These are phyloP conservation scores for Gastrolobium villosum DNA, from an alignment of 306 rosid species.

Conservation along the genomic window DNA sequence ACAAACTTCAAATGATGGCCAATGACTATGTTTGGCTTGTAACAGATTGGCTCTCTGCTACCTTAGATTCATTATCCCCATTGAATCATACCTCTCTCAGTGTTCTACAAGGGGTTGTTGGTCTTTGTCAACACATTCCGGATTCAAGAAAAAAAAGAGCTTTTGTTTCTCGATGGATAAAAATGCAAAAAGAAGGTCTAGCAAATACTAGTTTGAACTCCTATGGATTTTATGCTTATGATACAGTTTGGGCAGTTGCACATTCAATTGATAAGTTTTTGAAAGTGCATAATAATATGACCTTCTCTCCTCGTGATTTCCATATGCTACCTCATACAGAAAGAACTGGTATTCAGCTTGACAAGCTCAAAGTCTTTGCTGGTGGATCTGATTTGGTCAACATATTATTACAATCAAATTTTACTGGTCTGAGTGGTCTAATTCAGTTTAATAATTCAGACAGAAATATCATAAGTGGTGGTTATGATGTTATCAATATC, in stretches of 20 bases:
- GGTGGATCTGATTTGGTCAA: constrained; percentile 71
- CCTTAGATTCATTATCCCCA: constrained; percentile 70
- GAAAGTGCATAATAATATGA: constrained; percentile 57
- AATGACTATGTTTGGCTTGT: constrained; percentile 84
- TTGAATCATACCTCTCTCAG: constrained; percentile 54
- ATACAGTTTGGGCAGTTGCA: constrained; percentile 86
- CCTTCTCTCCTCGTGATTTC: constrained; percentile 60
- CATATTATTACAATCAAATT: constrained; percentile 64
- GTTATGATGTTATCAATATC: constrained; percentile 85
- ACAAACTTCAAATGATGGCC: constrained; percentile 81
- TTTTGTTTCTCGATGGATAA: constrained; percentile 71
- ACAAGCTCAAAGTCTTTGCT: constrained; percentile 73
- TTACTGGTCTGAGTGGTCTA: constrained; percentile 83
- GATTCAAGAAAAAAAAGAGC: constrained; percentile 62
- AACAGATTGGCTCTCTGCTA: constrained; percentile 88
- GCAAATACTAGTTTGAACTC: constrained; percentile 60
- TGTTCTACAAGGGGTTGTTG: constrained; percentile 82
- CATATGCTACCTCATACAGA: constrained; percentile 40
- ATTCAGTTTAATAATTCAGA: constrained; percentile 64
- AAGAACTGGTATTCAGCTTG: constrained; percentile 59
- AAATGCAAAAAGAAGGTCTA: constrained; percentile 57
- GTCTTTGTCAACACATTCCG: constrained; percentile 77
- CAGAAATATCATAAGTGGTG: constrained; percentile 64
- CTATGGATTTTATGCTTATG: constrained; percentile 86
- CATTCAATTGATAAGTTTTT: constrained; percentile 67